Evolutionary conservation across 2,329 filamentous ascomycete genomes (phyloP), one percentile per base, ranked within the genome.

Genomic region (Arthrobotrys conoides): DNA sequence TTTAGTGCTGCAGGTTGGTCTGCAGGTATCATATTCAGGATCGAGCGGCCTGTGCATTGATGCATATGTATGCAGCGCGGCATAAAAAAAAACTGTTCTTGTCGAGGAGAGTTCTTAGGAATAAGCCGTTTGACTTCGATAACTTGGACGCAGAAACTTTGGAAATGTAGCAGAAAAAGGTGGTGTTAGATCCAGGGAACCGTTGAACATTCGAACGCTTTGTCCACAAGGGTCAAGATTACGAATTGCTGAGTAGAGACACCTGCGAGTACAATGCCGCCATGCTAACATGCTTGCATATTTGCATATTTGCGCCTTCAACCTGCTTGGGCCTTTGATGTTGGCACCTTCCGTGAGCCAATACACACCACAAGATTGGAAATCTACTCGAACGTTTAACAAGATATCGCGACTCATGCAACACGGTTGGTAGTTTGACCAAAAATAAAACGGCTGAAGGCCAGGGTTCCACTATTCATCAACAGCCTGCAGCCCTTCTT

Each of bases 211-310:
- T 61, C 36, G 57, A 61, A 44, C 36, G 36, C 36, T 61, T 44
- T 41, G 57, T 33, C 44, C 63, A 24, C 70, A 73, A 46, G 70
- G 57, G 63, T 67, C 18, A 18, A 46, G 61, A 73, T 73, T 73
- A 73, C 61, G 70, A 67, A 59, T 59, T 61, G 51, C 61, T 59
- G 53, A 48, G 61, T 41, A 65, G 36, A 64, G 33, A 44, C 33
- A 61, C 36, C 36, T 44, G 36, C 57, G 22, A 61, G 36, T 61
- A 61, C 57, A 30, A 30, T 6, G 27, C 27, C 6, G 27, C 27
- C 27, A 30, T 30, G 27, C 41, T 61, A 20, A n/a, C 33, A 27
- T 61, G 57, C 33, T 36, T 44, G 27, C 57, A 44, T 61, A 36
- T 18, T 61, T 49, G 70, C 70, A 44, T 49, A 59, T 51, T 27